phyloP scores from a whole-genome alignment of 2,329 filamentous ascomycete genomes.

The Akanthomyces muscarius region DNA sequence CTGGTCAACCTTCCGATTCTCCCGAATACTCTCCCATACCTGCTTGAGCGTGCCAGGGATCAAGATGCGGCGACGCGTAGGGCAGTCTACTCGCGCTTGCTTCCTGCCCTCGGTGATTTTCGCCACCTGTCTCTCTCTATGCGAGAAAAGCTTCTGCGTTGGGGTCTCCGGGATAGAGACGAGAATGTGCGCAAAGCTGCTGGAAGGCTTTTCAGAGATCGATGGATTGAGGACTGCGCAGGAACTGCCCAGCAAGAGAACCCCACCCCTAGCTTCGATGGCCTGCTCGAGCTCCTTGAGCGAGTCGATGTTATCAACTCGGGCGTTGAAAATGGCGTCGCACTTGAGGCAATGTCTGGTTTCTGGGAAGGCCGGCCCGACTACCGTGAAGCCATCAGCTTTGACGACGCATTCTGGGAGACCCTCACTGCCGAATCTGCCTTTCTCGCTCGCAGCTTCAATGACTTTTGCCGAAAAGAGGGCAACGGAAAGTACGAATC shows the following conservation, averaged over 20 bases:
- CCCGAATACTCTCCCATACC: constrained; percentile 74
- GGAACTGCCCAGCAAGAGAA: constrained; percentile 59
- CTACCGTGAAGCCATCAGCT: constrained; percentile 67
- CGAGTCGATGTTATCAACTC: constrained; percentile 91
- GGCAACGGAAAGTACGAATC: constrained; percentile 70
- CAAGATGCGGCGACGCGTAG: constrained; percentile 79
- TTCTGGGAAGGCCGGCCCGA: constrained; percentile 94
- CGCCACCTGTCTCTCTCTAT: constrained; percentile 88
- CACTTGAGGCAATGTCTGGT: constrained; percentile 87
- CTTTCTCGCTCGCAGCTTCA: constrained; percentile 89
- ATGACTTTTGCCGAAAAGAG: constrained; percentile 80
- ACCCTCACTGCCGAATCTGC: constrained; percentile 78
- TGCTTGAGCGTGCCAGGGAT: constrained; percentile 88
- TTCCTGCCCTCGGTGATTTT: constrained; percentile 90
- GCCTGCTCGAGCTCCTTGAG: constrained; percentile 83
- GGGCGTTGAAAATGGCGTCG: constrained; percentile 83
- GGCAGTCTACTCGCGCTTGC: constrained; percentile 78
- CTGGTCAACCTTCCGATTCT: constrained; percentile 87
- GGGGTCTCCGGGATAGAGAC: constrained; percentile 91
- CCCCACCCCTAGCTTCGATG: constrained; percentile 69
- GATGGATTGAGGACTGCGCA: constrained; percentile 97
- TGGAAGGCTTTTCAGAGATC: constrained; percentile 81
- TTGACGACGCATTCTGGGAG: constrained; percentile 75
- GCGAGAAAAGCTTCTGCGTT: constrained; percentile 90
- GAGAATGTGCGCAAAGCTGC: constrained; percentile 92